These are phyloP conservation scores for Solanum appendiculatum DNA, from an alignment of 257 asterid genomes.

Conservation along the genomic window DNA sequence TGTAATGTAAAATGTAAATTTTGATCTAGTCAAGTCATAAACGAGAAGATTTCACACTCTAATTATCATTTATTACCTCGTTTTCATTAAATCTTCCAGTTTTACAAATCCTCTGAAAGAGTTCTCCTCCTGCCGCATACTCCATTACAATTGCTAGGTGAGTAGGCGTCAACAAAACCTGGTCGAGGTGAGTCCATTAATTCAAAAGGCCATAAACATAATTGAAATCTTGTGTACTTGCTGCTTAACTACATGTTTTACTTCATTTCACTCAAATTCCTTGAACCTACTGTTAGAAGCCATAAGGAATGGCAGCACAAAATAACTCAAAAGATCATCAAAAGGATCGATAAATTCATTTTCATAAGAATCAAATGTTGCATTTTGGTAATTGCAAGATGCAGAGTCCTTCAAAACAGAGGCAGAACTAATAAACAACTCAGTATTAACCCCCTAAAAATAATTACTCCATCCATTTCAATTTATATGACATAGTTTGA, in stretches of 20 bases:
- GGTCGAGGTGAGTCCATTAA: background rate
- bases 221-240: background rate
- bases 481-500: background rate
- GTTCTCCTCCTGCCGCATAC: background rate
- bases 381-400: background rate
- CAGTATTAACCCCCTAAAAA: background rate
- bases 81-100: constrained; percentile 21
- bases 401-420: background rate
- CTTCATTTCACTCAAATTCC: background rate
- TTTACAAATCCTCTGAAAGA: background rate
- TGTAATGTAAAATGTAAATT: background rate
- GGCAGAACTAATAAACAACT: background rate
- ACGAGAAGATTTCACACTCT: background rate
- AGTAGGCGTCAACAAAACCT: background rate
- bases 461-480: background rate
- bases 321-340: background rate
- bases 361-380: background rate
- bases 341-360: background rate
- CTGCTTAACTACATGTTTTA: background rate
- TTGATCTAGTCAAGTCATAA: background rate
- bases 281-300: background rate
- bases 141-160: background rate
- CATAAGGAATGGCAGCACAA: background rate
- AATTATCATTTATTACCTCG: background rate
- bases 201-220: background rate